Base-by-base conservation (phyloP, 2,329 filamentous ascomycete genomes). In the Magnaporthales sp. region DNA sequence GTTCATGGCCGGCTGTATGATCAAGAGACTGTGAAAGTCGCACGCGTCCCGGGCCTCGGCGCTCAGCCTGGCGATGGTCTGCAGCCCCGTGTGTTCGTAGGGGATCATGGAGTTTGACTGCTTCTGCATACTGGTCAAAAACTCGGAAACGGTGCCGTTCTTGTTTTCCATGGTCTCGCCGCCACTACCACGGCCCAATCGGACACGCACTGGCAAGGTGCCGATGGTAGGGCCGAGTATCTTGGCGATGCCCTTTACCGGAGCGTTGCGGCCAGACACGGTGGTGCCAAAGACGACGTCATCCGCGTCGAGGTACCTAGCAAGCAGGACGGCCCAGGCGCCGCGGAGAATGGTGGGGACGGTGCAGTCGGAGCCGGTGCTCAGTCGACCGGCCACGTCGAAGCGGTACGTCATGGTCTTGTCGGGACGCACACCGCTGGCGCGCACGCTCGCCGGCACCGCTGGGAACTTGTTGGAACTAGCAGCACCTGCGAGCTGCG, bases 181-280 rank as follows among this genome's bases (percentile, higher is more conserved):
- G n/a, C n/a, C 46, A 54, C n/a, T 22, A 54, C n/a, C 46, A 54
- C n/a, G 4, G 15, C 46, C 38, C 3, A 54, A 11, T n/a, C 19
- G n/a, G 2, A 73, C 64, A 15, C 74, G 69, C 2, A 75, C 61
- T 5, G 75, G 75, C 0, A 77, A 68, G 7, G 74, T 75, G 13
- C 73, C 70, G 27, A 77, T 73, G 0, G 72, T 73, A 1, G 76
- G 74, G 1, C 74, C 76, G 5, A 70, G 64, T 5, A 77, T 72
- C 0, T 68, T 65, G 3, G 72, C 71, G 1, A 77, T 70, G 13
- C 71, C 72, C 2, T 64, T 31, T 2, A 76, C 65, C 1, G 71
- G 68, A 0, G 70, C 69, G 7, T 73, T 69, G 0, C 75, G 72
- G 11, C 76, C 76, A 1, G 73, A 73, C 1, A 74, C 66, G 0